phyloP scores from a whole-genome alignment of 2,329 filamentous ascomycete genomes.

The Penicillium janthinellum region DNA sequence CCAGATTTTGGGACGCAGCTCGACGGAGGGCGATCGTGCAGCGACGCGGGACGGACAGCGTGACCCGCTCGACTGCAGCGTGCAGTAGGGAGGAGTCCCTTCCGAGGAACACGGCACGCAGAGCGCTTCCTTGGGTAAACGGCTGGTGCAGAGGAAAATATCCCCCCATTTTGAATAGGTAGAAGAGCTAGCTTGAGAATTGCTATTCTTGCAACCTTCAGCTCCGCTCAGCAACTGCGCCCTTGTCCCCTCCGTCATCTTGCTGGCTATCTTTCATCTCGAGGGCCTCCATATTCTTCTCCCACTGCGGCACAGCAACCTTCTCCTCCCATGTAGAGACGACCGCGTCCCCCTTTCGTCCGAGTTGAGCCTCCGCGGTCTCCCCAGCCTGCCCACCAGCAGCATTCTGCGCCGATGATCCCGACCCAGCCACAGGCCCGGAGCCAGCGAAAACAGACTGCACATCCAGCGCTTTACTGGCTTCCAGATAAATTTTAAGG shows the following conservation, averaged over 20 bases:
- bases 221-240: slow-evolving; percentile 20
- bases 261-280: slow-evolving; percentile 34
- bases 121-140: slow-evolving; percentile 1
- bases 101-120: slow-evolving; percentile 4
- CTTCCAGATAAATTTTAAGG: slow-evolving; percentile 44
- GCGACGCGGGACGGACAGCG: slow-evolving; percentile 11
- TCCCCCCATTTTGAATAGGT: neutral
- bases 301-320: slow-evolving; percentile 39
- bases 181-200: neutral
- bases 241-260: slow-evolving; percentile 10
- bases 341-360: slow-evolving; percentile 33
- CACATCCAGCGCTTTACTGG: slow-evolving; percentile 62
- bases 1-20: slow-evolving; percentile 13
- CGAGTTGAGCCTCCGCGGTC: slow-evolving; percentile 33
- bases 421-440: slow-evolving; percentile 33
- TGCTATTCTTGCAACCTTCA: slow-evolving; percentile 17
- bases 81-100: neutral
- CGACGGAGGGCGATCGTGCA: slow-evolving; percentile 12
- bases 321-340: slow-evolving; percentile 36
- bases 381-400: slow-evolving; percentile 16
- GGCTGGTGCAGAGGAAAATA: neutral
- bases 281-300: slow-evolving; percentile 42
- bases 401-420: slow-evolving; percentile 8
- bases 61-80: slow-evolving; percentile 10
- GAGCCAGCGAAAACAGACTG: slow-evolving; percentile 61